Evolutionary conservation across 2,329 filamentous ascomycete species (phyloP), one percentile per base, ranked within the genome.

Genomic region (Metarhizium guizhouense): DNA sequence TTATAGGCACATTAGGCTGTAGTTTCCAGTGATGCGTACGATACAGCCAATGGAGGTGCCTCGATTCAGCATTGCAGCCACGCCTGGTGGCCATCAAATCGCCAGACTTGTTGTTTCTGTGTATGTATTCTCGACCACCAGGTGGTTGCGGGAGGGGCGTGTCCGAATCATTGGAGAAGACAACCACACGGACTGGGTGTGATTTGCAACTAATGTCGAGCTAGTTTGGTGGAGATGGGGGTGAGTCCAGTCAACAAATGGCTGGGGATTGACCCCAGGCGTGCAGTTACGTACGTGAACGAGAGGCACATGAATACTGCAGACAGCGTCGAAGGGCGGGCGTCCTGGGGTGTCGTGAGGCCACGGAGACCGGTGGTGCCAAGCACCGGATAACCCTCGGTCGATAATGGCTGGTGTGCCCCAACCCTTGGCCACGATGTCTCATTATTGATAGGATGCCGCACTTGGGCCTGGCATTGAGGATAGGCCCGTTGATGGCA

Each of bases 151-250:
- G 38, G 36, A 29, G 34, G 36, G 18, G 51, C 40, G 42, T 11
- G 52, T 20, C 13, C 13, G 43, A 13, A 48, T 54, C 32, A 25
- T 38, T 47, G 52, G 42, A 54, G 43, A 49, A 48, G 18, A 42
- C 3, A 30, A 13, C 16, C 42, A 11, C 52, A 54, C 25, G 20
- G 53, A 54, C 32, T 25, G 20, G n/a, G 53, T 42, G 18, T 6
- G 30, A 50, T 54, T 49, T 20, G 30, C 30, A 34, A 29, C 45
- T 50, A 54, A 13, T 40, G 13, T 11, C 7, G 7, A 52, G 54
- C 42, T 55, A 55, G 48, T 55, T 55, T 52, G 54, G 48, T 55
- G 54, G 54, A 55, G 48, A 43, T 14, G 54, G 40, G 38, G 16
- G 36, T 45, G 40, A 29, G 48, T n/a, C 29, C 25, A 47, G 47